Evolutionary conservation across 129 eudicot genomes (phyloP), one percentile per base, ranked within the genome.

Genomic region (Artemisia annua): DNA sequence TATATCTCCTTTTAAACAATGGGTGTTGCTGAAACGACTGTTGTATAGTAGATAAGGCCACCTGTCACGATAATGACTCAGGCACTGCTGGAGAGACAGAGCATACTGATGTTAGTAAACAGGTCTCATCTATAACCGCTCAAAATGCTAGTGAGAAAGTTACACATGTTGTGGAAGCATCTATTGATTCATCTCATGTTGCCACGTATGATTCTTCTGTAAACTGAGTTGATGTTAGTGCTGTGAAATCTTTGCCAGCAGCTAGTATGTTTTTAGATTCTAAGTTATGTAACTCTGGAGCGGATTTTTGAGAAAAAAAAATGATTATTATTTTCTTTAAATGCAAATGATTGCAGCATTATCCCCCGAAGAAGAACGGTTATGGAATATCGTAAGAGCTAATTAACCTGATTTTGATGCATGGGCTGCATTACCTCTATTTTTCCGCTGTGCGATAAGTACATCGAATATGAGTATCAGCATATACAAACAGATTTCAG

Each of bases 371-470:
- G 97, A 95, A 87, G 96, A 94, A 62, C 79, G 94, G 15, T 67
- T 95, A 30, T 90, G 99, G 99, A 95, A 88, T 84, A 88, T 90
- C 61, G 91, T 95, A 56, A 88, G 82, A 63, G 83, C 97, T 2
- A 90, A 94, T 83, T 90, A 96, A 12, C 70, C 78, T 71, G 99
- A 90, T 46, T 95, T 95, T 65, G 86, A 82, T 86, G 91, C 97
- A n/a, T 95, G 99, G 99, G 90, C 97, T 39, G 75, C 91, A 95
- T 78, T 95, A 83, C 78, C 86, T 88, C 11, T 95, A 28, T 96
- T 75, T 87, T 77, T 66, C 87, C 96, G 2, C 78, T 95, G 30
- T 95, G 96, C 97, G 97, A 91, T 80, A 95, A 95, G 76, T 95
- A 95, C 72, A 88, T 95, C 7, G 99, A 91, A 67, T 95, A 86